Evolutionary conservation across 2,329 filamentous ascomycete species (phyloP), one percentile per base, ranked within the genome.

Genomic region (Colletotrichum cordylinicola): DNA sequence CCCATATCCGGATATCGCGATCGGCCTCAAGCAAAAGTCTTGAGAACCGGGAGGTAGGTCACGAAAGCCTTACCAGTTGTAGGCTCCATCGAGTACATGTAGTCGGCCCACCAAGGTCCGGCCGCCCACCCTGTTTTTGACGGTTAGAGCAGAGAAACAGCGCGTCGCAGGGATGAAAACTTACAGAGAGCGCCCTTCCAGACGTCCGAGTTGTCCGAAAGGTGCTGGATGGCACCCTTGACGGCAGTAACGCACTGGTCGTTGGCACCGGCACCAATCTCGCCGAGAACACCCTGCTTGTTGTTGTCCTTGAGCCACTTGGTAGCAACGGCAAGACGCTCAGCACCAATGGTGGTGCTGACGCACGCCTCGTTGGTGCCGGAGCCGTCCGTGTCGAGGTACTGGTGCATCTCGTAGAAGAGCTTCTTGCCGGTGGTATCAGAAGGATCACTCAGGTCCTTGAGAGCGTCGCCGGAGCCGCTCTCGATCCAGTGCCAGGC

Each of bases 351-450:
- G 16, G 84, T 85, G 70, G 79, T 77, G 67, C 83, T 87, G 33
- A 88, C 88, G 79, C 88, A 89, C 16, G 78, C 75, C 13, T 81
- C 75, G 39, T 80, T 80, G 8, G 88, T 88, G 72, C 88, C 88
- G 15, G 87, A 88, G 48, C 86, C 85, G 80, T 89, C 87, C 9
- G 80, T 78, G 82, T 89, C 88, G 27, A 89, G 86, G 81, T 89
- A 89, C 83, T 89, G 88, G 82, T 89, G 87, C 88, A 89, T 89
- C 83, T 89, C 85, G 80, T 87, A 89, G 73, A 88, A 80, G 67
- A 89, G 78, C 79, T 88, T 87, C 66, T 76, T 74, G 71, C 74
- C 74, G 82, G 90, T 89, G 15, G 74, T 8, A 81, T 86, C 81
- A 39, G 83, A 75, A 5, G 87, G 85, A 77, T 89, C 88, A 1